phyloP scores from a whole-genome alignment of 1,139 yeast species.

The Hansenula sp. region DNA sequence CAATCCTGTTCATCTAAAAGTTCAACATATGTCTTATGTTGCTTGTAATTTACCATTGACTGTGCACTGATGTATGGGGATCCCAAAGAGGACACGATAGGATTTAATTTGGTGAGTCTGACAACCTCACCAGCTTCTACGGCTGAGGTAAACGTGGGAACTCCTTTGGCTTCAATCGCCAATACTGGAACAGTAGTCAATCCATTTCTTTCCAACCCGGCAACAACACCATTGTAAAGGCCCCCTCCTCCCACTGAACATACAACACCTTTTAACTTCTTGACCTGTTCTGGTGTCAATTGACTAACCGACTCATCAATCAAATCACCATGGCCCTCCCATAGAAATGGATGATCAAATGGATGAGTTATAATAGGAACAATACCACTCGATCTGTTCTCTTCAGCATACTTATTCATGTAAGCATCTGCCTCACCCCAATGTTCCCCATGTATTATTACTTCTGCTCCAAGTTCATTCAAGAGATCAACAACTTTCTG shows the following conservation, averaged over 20 bases:
- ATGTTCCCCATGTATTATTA: not conserved
- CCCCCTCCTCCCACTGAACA: conserved; percentile 75
- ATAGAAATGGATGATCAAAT: conserved; percentile 52
- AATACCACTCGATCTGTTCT: not conserved
- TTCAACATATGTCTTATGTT: not conserved
- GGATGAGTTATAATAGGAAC: conserved; percentile 55
- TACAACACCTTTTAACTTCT: conserved; percentile 48
- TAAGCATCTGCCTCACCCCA: not conserved
- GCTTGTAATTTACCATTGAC: not conserved
- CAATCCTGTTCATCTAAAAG: not conserved
- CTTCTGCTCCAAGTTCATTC: not conserved
- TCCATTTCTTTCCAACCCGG: conserved; percentile 42
- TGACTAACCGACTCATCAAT: conserved; percentile 50
- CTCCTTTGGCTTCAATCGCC: conserved; percentile 54
- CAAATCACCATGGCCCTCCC: conserved; percentile 62
- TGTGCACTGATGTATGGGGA: conserved; percentile 37
- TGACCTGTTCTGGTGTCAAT: conserved; percentile 25
- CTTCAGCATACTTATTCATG: not conserved
- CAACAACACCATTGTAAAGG: conserved; percentile 52
- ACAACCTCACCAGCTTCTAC: conserved; percentile 37
- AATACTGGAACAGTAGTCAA: conserved; percentile 37
- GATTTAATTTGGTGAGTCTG: conserved; percentile 38
- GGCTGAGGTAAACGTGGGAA: conserved; percentile 48
- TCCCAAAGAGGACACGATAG: conserved; percentile 57
- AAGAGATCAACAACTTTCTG: not conserved